Evolutionary conservation across 805 yeast genomes (phyloP).

Genomic region (Wickerhamiella cacticola): DNA sequence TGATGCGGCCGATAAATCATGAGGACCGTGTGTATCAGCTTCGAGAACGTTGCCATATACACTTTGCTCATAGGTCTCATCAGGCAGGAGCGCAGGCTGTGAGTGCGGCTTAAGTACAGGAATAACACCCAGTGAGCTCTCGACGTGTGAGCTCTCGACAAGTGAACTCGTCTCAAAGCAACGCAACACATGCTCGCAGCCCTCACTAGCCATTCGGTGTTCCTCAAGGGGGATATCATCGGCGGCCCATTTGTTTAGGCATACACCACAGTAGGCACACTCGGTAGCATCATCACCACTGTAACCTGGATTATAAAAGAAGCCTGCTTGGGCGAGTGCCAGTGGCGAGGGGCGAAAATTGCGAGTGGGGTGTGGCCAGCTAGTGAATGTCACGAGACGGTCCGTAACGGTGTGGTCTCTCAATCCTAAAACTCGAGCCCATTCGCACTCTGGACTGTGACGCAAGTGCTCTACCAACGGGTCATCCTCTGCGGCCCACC

Average conservation of each 20-base stretch:
- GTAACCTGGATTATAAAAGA: background rate
- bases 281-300: constrained; percentile 7
- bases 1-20: no score
- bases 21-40: no score
- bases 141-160: background rate
- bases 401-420: background rate
- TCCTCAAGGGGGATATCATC: constrained; percentile 7
- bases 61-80: background rate
- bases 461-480: constrained; percentile 9
- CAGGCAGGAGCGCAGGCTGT: background rate
- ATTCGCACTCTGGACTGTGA: constrained; percentile 1
- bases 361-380: constrained; percentile 7
- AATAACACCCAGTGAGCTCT: background rate
- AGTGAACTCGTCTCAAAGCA: constrained; percentile 2
- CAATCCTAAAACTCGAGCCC: constrained; percentile 8
- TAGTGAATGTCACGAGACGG: constrained; percentile 7
- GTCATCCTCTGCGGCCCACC: constrained; percentile 6
- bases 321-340: constrained; percentile 11
- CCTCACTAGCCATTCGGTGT: background rate
- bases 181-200: background rate
- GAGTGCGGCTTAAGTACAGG: background rate
- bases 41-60: background rate
- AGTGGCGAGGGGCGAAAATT: background rate
- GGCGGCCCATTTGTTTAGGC: constrained; percentile 6
- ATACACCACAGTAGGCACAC: constrained; percentile 8